These are phyloP conservation scores for Podaxis pistillaris DNA, from an alignment of 768 basidiomycete species.

Conservation along the genomic window DNA sequence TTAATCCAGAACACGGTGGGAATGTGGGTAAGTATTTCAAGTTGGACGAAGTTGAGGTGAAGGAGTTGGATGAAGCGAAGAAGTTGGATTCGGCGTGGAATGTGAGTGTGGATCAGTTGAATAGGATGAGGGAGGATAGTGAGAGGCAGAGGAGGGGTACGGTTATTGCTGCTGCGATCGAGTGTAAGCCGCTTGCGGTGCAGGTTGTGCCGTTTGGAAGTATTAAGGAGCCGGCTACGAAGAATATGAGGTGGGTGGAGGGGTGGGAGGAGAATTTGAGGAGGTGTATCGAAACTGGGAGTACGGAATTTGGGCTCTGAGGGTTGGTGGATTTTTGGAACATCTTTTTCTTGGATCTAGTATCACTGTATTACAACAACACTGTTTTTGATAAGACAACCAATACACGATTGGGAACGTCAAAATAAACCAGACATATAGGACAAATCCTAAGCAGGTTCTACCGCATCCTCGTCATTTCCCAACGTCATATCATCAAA, in stretches of 20 bases:
- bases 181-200: slow-evolving; percentile 28
- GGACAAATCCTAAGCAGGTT: neutral
- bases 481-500: slow-evolving; percentile 90
- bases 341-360: neutral
- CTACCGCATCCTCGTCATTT: slow-evolving; percentile 23
- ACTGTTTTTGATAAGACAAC: neutral
- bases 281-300: neutral
- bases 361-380: too few species aligned
- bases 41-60: slow-evolving; percentile 21
- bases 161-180: slow-evolving; percentile 25
- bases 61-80: slow-evolving; percentile 21
- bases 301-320: neutral
- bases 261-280: neutral
- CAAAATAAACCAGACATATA: neutral
- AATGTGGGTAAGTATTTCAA: slow-evolving; percentile 26
- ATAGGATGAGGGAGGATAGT: slow-evolving; percentile 23
- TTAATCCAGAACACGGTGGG: slow-evolving; percentile 23
- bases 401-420: neutral
- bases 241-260: neutral
- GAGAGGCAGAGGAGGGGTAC: slow-evolving; percentile 22
- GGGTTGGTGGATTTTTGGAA: neutral
- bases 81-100: slow-evolving; percentile 23
- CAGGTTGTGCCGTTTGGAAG: slow-evolving; percentile 32
- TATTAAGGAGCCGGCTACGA: neutral
- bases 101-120: slow-evolving; percentile 20